Conservation (phyloP, 1,284 basidiomycete genomes). For the Somion occarium region DNA sequence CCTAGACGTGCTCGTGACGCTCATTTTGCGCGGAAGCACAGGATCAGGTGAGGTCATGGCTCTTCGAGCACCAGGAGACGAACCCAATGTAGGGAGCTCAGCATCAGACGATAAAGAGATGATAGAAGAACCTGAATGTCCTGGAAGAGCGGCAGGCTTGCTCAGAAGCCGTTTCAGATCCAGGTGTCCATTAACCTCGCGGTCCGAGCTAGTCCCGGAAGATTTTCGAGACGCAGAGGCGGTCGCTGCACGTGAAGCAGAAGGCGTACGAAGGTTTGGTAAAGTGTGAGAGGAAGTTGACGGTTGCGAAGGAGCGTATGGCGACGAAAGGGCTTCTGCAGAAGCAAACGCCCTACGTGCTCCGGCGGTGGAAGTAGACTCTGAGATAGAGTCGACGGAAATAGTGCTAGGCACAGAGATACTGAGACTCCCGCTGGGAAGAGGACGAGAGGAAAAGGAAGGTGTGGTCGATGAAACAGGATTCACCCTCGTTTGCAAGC, state of each 20-base stretch:
- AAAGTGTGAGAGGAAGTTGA: slow-evolving; percentile 1
- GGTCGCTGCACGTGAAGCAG: slow-evolving; percentile 10
- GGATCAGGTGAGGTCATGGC: neutral
- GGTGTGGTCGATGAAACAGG: neutral
- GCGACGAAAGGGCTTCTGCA: neutral
- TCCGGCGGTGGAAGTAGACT: neutral
- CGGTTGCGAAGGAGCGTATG: neutral
- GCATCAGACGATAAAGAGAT: slow-evolving; percentile 31
- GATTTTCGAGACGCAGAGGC: slow-evolving; percentile 21
- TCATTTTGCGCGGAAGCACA: neutral
- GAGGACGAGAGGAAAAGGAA: neutral
- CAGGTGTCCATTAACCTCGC: slow-evolving; percentile 27
- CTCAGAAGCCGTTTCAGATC: slow-evolving; percentile 36
- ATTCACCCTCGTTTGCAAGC: neutral
- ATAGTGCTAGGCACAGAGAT: neutral
- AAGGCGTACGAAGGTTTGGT: slow-evolving; percentile 10
- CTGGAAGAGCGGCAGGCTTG: slow-evolving; percentile 29
- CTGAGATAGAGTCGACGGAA: neutral
- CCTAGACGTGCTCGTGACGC: neutral
- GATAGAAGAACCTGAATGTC: slow-evolving; percentile 24
- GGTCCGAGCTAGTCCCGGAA: slow-evolving; percentile 22
- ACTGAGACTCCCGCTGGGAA: neutral
- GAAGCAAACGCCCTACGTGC: neutral
- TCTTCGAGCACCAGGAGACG: slow-evolving; percentile 6
- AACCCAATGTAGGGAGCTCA: slow-evolving; percentile 16